These are phyloP conservation scores for Candida tetrigidarum DNA, from an alignment of 1,139 yeast genomes.

Conservation along the genomic window DNA sequence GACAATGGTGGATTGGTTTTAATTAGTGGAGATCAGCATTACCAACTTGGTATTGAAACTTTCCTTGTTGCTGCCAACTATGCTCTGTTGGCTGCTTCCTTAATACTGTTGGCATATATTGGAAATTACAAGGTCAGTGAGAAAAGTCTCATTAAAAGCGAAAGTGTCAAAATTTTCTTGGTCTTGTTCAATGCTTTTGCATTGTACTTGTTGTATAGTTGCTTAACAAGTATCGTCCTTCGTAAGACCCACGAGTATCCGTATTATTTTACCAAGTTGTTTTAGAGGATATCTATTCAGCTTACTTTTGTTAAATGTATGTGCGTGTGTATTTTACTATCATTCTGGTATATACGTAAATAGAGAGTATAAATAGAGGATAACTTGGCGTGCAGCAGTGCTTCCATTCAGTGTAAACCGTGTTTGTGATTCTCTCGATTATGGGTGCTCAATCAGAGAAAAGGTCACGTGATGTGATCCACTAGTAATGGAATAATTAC, in stretches of 20 bases:
- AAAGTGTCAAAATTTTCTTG: conserved; percentile 21
- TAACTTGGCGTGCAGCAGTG: too few species aligned
- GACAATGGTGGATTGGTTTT: conserved; percentile 51
- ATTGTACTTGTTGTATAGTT: conserved; percentile 37
- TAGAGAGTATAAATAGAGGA: too few species aligned
- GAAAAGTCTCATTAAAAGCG: conserved; percentile 23
- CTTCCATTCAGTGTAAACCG: too few species aligned
- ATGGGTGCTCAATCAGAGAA: too few species aligned
- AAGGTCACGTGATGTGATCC: conserved; percentile 1
- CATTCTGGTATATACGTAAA: not conserved
- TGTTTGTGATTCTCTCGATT: too few species aligned
- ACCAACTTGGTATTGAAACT: conserved; percentile 74
- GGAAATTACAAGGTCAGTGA: conserved; percentile 34
- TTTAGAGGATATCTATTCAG: too few species aligned
- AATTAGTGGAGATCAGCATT: conserved; percentile 64
- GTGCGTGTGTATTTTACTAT: not conserved
- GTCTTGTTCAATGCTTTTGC: conserved; percentile 23
- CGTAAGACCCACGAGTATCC: conserved; percentile 49
- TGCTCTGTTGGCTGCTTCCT: conserved; percentile 40
- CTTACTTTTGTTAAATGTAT: too few species aligned
- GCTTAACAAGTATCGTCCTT: conserved; percentile 42
- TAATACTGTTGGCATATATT: conserved; percentile 42
- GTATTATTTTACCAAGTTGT: conserved; percentile 35
- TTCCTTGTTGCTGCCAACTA: conserved; percentile 55
- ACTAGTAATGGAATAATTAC: not conserved